phyloP scores from a whole-genome alignment of 805 yeast species.

The Spathaspora girioi region DNA sequence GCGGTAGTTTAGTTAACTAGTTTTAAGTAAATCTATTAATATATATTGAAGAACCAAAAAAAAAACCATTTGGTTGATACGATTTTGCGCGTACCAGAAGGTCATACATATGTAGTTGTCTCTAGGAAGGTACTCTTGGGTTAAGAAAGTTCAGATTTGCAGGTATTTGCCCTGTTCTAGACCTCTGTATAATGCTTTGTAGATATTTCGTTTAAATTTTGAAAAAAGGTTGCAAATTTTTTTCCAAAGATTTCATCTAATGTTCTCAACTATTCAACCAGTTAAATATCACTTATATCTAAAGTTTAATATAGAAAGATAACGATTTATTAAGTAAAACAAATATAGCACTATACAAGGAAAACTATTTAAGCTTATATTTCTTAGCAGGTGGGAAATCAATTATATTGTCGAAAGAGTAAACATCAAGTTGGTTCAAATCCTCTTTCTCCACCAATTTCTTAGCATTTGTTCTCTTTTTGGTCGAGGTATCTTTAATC shows the following conservation, averaged over 20 bases:
- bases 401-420: not conserved
- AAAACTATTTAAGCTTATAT: not conserved
- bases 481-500: not conserved
- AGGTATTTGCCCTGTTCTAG: not conserved
- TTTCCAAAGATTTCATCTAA: not conserved
- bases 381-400: not conserved
- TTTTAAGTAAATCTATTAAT: too few species aligned
- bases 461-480: not conserved
- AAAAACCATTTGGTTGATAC: too few species aligned
- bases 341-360: not conserved
- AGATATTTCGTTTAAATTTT: not conserved
- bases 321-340: not conserved
- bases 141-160: not conserved
- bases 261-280: not conserved
- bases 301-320: too few species aligned
- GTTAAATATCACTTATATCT: too few species aligned
- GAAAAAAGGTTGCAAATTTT: not conserved
- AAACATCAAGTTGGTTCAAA: not conserved
- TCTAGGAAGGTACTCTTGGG: too few species aligned
- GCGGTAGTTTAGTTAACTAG: too few species aligned
- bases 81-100: too few species aligned
- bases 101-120: too few species aligned
- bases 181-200: not conserved
- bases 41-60: too few species aligned
- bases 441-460: not conserved